A percentile compares a stretch with the other conserved stretches of the same genome.
These are phyloP conservation scores for Colletotrichum agaves DNA, from an alignment of 2,329 filamentous ascomycete genomes.

Conservation along the genomic window DNA sequence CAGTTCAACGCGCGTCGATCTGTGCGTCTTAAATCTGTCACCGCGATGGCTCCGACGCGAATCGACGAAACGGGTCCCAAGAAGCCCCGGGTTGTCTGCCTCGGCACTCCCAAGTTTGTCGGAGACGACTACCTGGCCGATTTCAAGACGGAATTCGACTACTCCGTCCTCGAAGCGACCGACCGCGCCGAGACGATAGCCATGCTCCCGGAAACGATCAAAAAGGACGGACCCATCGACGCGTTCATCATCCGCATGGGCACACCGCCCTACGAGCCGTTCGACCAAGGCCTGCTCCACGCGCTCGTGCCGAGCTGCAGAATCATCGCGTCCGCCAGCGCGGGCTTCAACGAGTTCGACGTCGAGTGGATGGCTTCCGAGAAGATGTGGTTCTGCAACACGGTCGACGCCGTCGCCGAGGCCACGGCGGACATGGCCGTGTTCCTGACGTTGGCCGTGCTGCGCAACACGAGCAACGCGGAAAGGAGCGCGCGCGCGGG, in stretches of 20 bases:
- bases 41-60: not conserved
- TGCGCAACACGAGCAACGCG: conserved; percentile 56
- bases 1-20: too few relatives aligned
- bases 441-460: conserved; percentile 46
- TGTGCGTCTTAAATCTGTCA: too few relatives aligned
- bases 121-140: conserved; percentile 52
- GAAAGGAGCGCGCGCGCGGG: conserved; percentile 51
- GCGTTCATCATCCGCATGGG: conserved; percentile 63
- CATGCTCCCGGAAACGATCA: conserved; percentile 50
- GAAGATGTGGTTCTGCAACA: conserved; percentile 65
- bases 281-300: conserved; percentile 56
- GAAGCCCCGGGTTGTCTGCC: conserved; percentile 54
- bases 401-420: conserved; percentile 62
- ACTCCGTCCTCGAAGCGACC: conserved; percentile 50
- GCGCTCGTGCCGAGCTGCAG: conserved; percentile 53
- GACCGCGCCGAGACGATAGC: conserved; percentile 50
- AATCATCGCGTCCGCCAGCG: conserved; percentile 58
- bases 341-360: conserved; percentile 60
- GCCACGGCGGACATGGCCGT: conserved; percentile 62
- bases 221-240: conserved; percentile 53
- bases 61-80: conserved; percentile 9
- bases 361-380: conserved; percentile 54
- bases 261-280: conserved; percentile 59
- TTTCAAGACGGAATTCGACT: conserved; percentile 52
- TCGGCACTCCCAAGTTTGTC: conserved; percentile 53